A percentile compares a stretch with the other conserved stretches of the same genome.
These are phyloP conservation scores for Ailanthus altissimus DNA, from an alignment of 345 rosid species.

Conservation along the genomic window DNA sequence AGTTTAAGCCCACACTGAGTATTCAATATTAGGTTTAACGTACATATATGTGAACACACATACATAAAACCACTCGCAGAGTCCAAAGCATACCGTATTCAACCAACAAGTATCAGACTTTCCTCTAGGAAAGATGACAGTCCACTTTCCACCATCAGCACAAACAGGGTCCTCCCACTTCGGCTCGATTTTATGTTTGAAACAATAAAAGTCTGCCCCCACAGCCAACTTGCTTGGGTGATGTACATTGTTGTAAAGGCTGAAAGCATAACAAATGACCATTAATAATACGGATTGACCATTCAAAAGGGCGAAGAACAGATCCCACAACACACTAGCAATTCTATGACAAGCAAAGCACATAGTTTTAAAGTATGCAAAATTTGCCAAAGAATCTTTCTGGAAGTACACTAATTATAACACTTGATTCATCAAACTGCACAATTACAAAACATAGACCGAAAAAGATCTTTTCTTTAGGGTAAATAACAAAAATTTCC, in stretches of 20 bases:
- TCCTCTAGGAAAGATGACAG: conserved; percentile 44
- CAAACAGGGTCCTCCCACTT: conserved; percentile 99
- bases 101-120: conserved; percentile 81
- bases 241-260: conserved; percentile 75
- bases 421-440: not conserved
- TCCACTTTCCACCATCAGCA: conserved; percentile 96
- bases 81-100: conserved; percentile 53
- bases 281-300: not conserved
- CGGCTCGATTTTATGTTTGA: conserved; percentile 85
- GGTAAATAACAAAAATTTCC: not conserved
- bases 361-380: not conserved
- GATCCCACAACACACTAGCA: not conserved
- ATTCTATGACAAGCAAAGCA: not conserved
- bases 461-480: not conserved
- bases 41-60: not conserved
- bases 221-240: conserved; percentile 68
- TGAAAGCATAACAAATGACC: conserved; percentile 28
- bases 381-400: not conserved
- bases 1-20: not conserved
- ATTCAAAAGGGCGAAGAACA: not conserved
- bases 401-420: not conserved
- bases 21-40: not conserved
- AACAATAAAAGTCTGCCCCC: conserved; percentile 81
- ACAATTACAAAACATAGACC: not conserved
- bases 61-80: not conserved